A percentile compares a stretch with the other conserved stretches of the same genome.
phyloP scores from a whole-genome alignment of 139 green algal species.

The Asterochloris erici region DNA sequence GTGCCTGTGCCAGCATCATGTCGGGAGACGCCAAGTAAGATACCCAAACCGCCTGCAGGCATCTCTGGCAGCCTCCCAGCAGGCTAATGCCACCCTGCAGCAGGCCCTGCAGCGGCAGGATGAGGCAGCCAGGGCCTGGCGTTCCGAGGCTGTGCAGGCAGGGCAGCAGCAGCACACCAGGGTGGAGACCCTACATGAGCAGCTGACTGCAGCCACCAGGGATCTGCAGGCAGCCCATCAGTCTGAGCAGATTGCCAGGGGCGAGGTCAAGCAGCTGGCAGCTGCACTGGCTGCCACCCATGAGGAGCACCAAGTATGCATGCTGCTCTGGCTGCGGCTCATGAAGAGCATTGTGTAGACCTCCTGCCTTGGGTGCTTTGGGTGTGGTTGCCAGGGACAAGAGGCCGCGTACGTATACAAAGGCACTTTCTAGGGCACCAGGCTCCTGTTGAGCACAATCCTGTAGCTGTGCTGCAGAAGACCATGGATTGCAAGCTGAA shows the following conservation, averaged over 20 bases:
- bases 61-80: background rate
- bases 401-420: background rate
- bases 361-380: background rate
- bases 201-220: background rate
- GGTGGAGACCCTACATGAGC: background rate
- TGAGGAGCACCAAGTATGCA: background rate
- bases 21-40: background rate
- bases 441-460: background rate
- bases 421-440: background rate
- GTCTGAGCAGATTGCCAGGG: background rate
- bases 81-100: background rate
- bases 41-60: background rate
- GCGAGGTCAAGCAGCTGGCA: constrained; percentile 6
- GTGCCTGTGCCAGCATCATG: background rate
- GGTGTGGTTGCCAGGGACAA: background rate
- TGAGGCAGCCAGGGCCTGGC: background rate
- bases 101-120: background rate
- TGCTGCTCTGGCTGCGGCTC: background rate
- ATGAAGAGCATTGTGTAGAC: too few species aligned
- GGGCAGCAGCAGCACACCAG: background rate
- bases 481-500: constrained; percentile 2
- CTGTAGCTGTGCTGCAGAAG: background rate
- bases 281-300: constrained; percentile 3
- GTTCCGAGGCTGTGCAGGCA: background rate
- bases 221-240: background rate